phyloP scores from a whole-genome alignment of 78 protist genomes.

The Cavenderia fasciculata region DNA sequence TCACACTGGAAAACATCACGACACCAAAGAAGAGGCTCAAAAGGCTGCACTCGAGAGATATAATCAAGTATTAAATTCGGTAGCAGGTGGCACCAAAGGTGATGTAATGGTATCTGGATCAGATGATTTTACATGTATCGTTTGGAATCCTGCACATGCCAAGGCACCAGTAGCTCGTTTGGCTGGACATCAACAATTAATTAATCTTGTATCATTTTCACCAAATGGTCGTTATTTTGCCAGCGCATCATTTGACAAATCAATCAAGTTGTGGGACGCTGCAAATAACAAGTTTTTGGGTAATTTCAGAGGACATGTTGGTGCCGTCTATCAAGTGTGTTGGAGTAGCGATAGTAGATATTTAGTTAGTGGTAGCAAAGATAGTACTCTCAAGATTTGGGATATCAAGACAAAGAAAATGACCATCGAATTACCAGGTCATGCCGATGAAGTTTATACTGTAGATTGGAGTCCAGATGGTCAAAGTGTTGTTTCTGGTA shows the following conservation, averaged over 20 bases:
- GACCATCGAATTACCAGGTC: conserved; percentile 97
- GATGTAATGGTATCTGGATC: conserved; percentile 92
- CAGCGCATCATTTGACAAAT: conserved; percentile 97
- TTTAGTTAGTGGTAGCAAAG: conserved; percentile 92
- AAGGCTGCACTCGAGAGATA: conserved; percentile 83
- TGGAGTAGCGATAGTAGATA: conserved; percentile 96
- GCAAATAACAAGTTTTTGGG: conserved; percentile 89
- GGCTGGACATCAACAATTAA: conserved; percentile 95
- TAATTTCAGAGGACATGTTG: conserved; percentile 97
- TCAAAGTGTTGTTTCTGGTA: conserved; percentile 92
- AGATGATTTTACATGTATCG: conserved; percentile 97
- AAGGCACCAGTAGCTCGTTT: conserved; percentile 89
- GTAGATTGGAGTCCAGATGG: conserved; percentile 99
- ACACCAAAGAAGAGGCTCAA: conserved; percentile 66
- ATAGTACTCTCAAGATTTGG: conserved; percentile 97
- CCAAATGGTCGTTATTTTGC: conserved; percentile 98
- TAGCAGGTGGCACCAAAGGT: conserved; percentile 7
- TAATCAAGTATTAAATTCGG: conserved; percentile 47
- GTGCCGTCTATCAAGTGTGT: conserved; percentile 97
- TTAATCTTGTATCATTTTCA: conserved; percentile 87
- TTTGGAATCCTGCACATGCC: conserved; percentile 95
- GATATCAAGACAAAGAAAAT: conserved; percentile 80
- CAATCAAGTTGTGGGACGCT: conserved; percentile 96
- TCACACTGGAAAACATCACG: conserved; percentile 77
- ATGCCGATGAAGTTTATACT: conserved; percentile 97